Base-by-base conservation (phyloP, 106 monocot genomes). In the Apostasia shenzhenica region DNA sequence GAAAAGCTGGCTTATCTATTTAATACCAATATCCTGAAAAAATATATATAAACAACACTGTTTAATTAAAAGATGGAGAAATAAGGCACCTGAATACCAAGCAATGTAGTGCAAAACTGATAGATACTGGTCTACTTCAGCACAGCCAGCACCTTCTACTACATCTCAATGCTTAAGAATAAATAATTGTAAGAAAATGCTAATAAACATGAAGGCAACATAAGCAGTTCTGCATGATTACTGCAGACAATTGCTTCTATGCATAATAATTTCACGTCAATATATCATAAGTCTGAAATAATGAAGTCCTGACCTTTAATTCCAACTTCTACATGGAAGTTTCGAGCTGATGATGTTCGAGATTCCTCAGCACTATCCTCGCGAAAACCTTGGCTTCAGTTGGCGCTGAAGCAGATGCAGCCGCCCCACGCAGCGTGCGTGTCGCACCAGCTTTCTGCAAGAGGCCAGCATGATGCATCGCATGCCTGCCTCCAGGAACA, bases 351-450 rank as follows among this genome's bases (percentile, higher is more conserved):
- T 89, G 90, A 51, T 86, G 76, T 68, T 95, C 91, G 38, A 95
- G 84, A 80, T 97, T 89, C 55, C 92, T 78, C 49, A 89, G 83
- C 8, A 97, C 86, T 51, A 90, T 86, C 57, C 77, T 84, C 40
- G 97, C 78, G 65, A 87, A 97, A 48, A 92, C 77, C 71, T 97
- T 97, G 12, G 92, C 97, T 81, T 89, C 92, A 11, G 86, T 68
- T 2, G 92, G 84, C 45, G 87, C 86, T 45, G 76, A 83, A 51
- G 85, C 72, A 2, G 92, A 76, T 8, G 88, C 92, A 45, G 91
- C 92, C 12, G 87, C 68, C 13, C 78, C 76, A 61, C 97, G 89
- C 8, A 97, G 72, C 7, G 85, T 77, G 14, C 92, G 81, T 40
- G 81, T 79, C 12, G 84, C 97, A 41, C 82, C 87, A 51, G 81